Conservation (phyloP, 208 protist species). For the Naegleria fowleri region DNA sequence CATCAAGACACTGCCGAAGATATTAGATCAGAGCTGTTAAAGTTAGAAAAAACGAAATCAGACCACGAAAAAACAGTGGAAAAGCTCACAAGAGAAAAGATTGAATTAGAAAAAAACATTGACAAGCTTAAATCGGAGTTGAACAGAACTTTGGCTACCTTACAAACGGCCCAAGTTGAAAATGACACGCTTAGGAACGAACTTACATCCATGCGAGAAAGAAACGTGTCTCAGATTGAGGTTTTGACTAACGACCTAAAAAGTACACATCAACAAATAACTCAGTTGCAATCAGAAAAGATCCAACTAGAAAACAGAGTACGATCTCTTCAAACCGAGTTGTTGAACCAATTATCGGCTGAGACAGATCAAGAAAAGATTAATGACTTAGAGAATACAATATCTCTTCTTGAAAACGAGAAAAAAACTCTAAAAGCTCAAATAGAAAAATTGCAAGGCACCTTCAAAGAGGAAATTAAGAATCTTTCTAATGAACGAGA, state of each 20-base stretch:
- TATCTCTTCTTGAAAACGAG: neutral
- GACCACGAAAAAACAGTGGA: too few species aligned
- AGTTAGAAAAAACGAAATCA: too few species aligned
- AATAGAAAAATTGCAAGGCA: too few species aligned
- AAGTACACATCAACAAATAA: neutral
- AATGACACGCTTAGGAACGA: neutral
- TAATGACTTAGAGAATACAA: neutral
- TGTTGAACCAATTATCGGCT: neutral
- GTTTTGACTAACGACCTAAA: neutral
- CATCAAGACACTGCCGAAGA: too few species aligned
- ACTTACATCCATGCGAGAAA: neutral
- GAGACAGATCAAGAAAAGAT: neutral
- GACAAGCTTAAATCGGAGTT: neutral
- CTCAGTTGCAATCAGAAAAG: neutral
- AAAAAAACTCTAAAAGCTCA: neutral
- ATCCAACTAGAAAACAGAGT: neutral
- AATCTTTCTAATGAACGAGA: too few species aligned
- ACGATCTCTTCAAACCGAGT: neutral
- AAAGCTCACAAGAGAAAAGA: neutral
- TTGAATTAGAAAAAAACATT: neutral
- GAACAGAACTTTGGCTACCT: neutral
- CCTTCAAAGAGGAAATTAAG: too few species aligned
- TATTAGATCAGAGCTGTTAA: too few species aligned
- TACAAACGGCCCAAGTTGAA: neutral
- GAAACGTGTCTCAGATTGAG: neutral